These are phyloP conservation scores for Dactylellina sp. DNA, from an alignment of 2,329 filamentous ascomycete genomes.

Conservation along the genomic window DNA sequence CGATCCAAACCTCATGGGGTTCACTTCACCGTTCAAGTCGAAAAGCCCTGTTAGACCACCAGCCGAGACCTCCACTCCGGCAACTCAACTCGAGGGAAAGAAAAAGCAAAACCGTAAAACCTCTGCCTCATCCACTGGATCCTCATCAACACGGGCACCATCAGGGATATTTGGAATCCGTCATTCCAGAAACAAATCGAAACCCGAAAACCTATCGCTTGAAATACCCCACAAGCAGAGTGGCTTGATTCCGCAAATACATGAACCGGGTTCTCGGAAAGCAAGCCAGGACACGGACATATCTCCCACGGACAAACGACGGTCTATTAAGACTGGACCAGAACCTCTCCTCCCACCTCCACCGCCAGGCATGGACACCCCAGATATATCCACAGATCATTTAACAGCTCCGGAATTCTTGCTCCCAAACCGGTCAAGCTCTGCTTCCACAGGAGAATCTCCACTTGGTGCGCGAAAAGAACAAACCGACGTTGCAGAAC, in stretches of 20 bases:
- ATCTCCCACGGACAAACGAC: constrained; percentile 38
- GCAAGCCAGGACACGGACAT: constrained; percentile 49
- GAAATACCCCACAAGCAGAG: constrained; percentile 38
- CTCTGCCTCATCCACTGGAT: constrained; percentile 43
- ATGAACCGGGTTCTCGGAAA: constrained; percentile 46
- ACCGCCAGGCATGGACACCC: constrained; percentile 32
- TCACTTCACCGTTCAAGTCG: constrained; percentile 35
- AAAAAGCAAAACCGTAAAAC: constrained; percentile 41
- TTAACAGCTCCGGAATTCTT: constrained; percentile 14
- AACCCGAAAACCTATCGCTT: constrained; percentile 36
- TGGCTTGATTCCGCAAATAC: constrained; percentile 31
- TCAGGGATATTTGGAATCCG: constrained; percentile 44
- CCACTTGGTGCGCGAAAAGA: constrained; percentile 32
- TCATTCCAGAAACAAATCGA: constrained; percentile 33
- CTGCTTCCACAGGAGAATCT: constrained; percentile 19
- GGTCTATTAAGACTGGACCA: constrained; percentile 34
- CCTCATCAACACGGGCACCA: constrained; percentile 35
- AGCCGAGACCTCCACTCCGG: constrained; percentile 1
- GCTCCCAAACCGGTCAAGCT: constrained; percentile 2
- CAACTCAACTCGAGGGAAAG: constrained; percentile 22
- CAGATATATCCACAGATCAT: constrained; percentile 29
- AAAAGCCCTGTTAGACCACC: constrained; percentile 11
- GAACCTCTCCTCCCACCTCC: constrained; percentile 44
- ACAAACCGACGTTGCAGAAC: constrained; percentile 34
- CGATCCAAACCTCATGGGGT: constrained; percentile 48